These are phyloP conservation scores for Cocos nucifera DNA, from an alignment of 176 grass and related monocot species.

Conservation along the genomic window DNA sequence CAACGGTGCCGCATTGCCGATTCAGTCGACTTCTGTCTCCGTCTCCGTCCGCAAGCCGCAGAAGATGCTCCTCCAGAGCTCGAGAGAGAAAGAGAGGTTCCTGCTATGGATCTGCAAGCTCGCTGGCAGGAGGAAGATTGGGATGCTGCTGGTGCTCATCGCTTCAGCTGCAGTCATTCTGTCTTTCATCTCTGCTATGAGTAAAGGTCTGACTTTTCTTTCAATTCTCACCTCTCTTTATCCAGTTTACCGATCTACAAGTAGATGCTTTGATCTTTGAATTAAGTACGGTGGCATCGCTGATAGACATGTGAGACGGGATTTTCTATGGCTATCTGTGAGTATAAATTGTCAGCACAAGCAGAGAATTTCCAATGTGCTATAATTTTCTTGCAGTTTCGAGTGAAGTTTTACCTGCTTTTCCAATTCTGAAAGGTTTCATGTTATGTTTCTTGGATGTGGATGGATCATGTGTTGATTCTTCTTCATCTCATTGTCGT, in stretches of 20 bases:
- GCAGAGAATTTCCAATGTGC: no score
- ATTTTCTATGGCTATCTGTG: no score
- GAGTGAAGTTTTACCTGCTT: no score
- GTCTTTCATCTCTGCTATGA: conserved; percentile 51
- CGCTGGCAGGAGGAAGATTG: conserved; percentile 41
- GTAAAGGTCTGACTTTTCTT: conserved; percentile 40
- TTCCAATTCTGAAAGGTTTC: conserved; percentile 1
- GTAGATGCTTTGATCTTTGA: no score
- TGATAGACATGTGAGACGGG: no score
- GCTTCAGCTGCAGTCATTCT: conserved; percentile 42
- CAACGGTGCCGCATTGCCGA: conserved; percentile 17
- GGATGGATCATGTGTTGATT: no score
- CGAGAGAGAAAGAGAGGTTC: conserved; percentile 38
- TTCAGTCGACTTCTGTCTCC: conserved; percentile 7
- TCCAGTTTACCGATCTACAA: no score
- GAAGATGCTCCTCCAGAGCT: conserved; percentile 32
- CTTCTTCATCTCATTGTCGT: no score
- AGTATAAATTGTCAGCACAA: no score
- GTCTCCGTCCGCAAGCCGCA: conserved; percentile 31
- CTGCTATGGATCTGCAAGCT: conserved; percentile 73
- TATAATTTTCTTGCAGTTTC: no score
- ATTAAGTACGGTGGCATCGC: no score
- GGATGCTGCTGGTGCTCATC: conserved; percentile 71
- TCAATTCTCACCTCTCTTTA: no score
- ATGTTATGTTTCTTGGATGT: background rate